A percentile compares a stretch with the other conserved stretches of the same genome.
Evolutionary conservation across 306 rosid genomes (phyloP).

Genomic region (Gastrolobium villosum): DNA sequence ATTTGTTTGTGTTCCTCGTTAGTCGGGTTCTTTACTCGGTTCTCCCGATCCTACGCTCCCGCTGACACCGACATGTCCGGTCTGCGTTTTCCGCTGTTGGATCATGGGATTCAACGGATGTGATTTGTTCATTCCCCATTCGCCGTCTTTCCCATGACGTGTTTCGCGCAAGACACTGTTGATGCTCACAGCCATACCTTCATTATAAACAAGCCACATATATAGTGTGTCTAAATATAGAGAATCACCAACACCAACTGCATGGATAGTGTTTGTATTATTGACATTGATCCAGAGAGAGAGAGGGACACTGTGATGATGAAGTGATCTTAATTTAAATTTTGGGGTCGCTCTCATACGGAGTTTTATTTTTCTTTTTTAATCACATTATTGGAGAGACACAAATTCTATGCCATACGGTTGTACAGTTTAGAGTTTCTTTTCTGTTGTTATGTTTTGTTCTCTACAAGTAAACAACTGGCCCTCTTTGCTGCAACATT

Average conservation of each 20-base stretch:
- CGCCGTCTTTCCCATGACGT: conserved; percentile 71
- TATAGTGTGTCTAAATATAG: no score
- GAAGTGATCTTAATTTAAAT: not conserved
- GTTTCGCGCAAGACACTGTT: conserved; percentile 56
- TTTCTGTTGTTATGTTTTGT: conserved; percentile 4
- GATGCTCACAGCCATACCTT: conserved; percentile 30
- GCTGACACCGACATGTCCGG: conserved; percentile 63
- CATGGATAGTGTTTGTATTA: no score
- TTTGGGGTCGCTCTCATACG: not conserved
- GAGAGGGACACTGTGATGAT: not conserved
- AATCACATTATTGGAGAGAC: not conserved
- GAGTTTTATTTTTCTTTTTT: not conserved
- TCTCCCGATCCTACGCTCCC: conserved; percentile 66
- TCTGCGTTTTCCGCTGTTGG: conserved; percentile 4
- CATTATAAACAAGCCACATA: not conserved
- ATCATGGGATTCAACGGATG: conserved; percentile 18
- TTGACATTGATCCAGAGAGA: no score
- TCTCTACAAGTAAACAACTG: not conserved
- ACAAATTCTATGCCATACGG: not conserved
- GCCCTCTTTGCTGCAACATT: not conserved
- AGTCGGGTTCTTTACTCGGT: conserved; percentile 51
- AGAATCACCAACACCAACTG: no score
- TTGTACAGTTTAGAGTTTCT: conserved; percentile 13
- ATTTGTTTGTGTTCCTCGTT: conserved; percentile 47
- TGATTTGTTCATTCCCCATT: conserved; percentile 46